A percentile compares a stretch with the other conserved stretches of the same genome.
Evolutionary conservation across 2,329 filamentous ascomycete species (phyloP).

Genomic region (Hypoxylon sp.): DNA sequence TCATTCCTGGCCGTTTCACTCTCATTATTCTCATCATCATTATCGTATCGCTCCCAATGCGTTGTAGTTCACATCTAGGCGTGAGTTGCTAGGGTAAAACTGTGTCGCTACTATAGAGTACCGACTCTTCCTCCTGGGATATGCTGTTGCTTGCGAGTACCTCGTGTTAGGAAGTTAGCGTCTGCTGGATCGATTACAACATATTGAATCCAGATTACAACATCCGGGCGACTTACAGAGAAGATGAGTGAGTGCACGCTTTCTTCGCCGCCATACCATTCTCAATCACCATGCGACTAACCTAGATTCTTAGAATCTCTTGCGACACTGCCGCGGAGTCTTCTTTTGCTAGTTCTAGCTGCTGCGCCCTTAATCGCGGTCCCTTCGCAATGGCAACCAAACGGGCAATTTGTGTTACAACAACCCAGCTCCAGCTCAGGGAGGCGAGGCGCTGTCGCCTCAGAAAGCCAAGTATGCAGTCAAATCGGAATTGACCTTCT

Average conservation of each 20-base stretch:
- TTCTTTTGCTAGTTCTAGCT: constrained; percentile 41
- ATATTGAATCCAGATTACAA: constrained; percentile 38
- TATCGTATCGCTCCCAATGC: neutral
- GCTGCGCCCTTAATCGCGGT: constrained; percentile 31
- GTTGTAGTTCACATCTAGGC: neutral
- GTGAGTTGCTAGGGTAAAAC: neutral
- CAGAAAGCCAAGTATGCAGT: constrained; percentile 54
- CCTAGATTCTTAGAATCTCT: constrained; percentile 15
- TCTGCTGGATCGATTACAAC: constrained; percentile 31
- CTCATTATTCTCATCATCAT: constrained; percentile 11
- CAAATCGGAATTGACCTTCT: constrained; percentile 55
- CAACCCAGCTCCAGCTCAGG: constrained; percentile 31
- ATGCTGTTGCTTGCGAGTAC: constrained; percentile 26
- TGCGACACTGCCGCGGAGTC: constrained; percentile 29
- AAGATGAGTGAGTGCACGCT: constrained; percentile 36
- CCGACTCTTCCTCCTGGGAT: neutral
- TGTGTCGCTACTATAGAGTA: constrained; percentile 5
- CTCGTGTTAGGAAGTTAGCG: constrained; percentile 18
- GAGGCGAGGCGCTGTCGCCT: constrained; percentile 52
- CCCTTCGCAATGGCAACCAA: constrained; percentile 42
- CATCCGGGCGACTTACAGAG: constrained; percentile 18
- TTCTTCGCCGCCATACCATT: neutral
- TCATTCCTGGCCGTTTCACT: neutral
- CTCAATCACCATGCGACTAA: constrained; percentile 8
- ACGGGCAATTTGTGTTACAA: constrained; percentile 43